Evolutionary conservation across 495 filamentous ascomycete genomes (phyloP).

Genomic region (Bacidia gigantensis): DNA sequence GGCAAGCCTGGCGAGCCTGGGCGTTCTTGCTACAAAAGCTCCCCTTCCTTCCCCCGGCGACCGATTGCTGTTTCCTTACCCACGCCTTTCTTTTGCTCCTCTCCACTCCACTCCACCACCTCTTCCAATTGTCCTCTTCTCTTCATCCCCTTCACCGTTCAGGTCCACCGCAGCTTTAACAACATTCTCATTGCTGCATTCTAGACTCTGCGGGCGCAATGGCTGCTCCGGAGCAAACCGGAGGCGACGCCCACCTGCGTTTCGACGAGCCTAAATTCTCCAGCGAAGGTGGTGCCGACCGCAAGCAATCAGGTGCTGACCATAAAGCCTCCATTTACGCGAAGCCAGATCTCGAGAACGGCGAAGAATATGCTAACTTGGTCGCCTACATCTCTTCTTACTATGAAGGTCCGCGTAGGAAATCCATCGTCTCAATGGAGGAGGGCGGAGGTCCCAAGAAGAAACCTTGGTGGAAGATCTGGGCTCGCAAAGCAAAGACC

Average conservation of each 20-base stretch:
- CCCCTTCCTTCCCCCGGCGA: constrained; percentile 2
- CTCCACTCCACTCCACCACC: constrained; percentile 9
- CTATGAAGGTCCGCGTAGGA: constrained; percentile 39
- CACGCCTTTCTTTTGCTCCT: constrained; percentile 3
- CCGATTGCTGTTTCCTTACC: not conserved
- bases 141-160: not conserved
- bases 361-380: constrained; percentile 40
- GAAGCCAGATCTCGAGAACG: constrained; percentile 18
- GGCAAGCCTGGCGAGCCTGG: not conserved
- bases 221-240: constrained; percentile 13
- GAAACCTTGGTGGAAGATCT: constrained; percentile 43
- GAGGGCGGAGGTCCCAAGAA: constrained; percentile 37
- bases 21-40: not conserved
- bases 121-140: constrained; percentile 2
- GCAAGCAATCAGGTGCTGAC: constrained; percentile 10
- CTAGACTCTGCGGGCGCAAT: constrained; percentile 12
- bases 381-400: constrained; percentile 56
- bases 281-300: constrained; percentile 11
- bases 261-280: constrained; percentile 15
- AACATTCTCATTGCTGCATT: constrained; percentile 13
- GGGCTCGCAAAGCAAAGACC: constrained; percentile 24
- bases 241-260: constrained; percentile 11
- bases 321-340: constrained; percentile 16
- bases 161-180: constrained; percentile 12
- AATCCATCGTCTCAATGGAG: constrained; percentile 35